phyloP scores from a whole-genome alignment of 768 basidiomycete genomes.

The Steccherinum ochraceum region DNA sequence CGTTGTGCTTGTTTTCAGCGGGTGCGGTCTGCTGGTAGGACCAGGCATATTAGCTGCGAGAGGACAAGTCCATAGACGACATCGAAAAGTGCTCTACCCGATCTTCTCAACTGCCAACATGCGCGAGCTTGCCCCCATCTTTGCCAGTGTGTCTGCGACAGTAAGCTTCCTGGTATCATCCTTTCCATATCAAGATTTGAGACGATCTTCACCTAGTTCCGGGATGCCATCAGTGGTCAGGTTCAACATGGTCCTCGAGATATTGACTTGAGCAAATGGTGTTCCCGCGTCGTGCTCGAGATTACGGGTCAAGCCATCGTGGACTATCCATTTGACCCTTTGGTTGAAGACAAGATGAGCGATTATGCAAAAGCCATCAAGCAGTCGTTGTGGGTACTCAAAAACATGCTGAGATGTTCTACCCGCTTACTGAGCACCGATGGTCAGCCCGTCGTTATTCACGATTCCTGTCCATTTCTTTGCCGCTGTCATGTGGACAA shows the following conservation, averaged over 20 bases:
- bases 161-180: not conserved
- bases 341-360: conserved; percentile 6
- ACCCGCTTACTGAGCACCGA: not conserved
- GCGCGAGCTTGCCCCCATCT: conserved; percentile 13
- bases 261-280: conserved; percentile 12
- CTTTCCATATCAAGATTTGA: too few species aligned
- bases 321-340: conserved; percentile 14
- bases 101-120: conserved; percentile 15
- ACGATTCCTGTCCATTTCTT: not conserved
- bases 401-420: not conserved
- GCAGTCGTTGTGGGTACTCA: conserved; percentile 8
- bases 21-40: not conserved
- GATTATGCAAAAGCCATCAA: conserved; percentile 13
- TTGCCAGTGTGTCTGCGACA: conserved; percentile 2
- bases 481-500: not conserved
- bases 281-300: conserved; percentile 13
- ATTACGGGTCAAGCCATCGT: conserved; percentile 16
- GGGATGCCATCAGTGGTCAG: not conserved
- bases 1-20: not conserved
- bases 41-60: not conserved
- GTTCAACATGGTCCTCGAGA: conserved; percentile 1
- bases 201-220: not conserved
- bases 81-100: conserved; percentile 9
- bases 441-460: conserved; percentile 6
- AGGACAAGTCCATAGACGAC: conserved; percentile 8